Evolutionary conservation across 306 rosid species (phyloP).

Genomic region (Inga laurina): DNA sequence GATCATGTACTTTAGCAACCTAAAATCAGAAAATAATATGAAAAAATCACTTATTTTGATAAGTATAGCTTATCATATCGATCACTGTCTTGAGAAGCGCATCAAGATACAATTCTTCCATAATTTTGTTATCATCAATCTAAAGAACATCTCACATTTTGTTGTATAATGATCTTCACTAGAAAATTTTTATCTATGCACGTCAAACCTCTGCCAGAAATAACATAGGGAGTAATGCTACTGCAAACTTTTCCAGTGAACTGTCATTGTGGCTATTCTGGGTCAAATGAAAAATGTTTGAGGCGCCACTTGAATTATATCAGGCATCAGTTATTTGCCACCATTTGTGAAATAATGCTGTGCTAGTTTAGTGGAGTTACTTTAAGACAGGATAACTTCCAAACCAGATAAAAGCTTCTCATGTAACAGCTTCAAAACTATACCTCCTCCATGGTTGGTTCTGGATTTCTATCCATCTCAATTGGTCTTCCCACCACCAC

Average conservation of each 20-base stretch:
- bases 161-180: not conserved
- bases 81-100: slow-evolving; percentile 3
- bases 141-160: slow-evolving; percentile 8
- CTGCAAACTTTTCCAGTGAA: not conserved
- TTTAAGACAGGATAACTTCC: not conserved
- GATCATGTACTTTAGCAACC: slow-evolving; percentile 63
- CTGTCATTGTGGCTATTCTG: not conserved
- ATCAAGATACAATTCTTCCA: slow-evolving; percentile 19
- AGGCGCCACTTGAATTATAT: not conserved
- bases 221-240: not conserved
- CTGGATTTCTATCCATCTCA: slow-evolving; percentile 64
- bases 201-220: not conserved
- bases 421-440: not conserved
- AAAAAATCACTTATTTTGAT: not conserved
- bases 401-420: slow-evolving; percentile 14
- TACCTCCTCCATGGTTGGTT: slow-evolving; percentile 60
- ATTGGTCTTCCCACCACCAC: slow-evolving; percentile 90
- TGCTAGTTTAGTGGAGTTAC: not conserved
- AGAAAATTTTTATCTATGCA: slow-evolving; percentile 10
- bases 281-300: not conserved
- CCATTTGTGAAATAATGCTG: not conserved
- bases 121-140: not conserved
- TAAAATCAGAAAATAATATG: slow-evolving; percentile 29
- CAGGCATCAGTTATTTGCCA: not conserved
- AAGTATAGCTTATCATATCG: not conserved